These are phyloP conservation scores for Ophiosphaerella korrae DNA, from an alignment of 2,329 filamentous ascomycete genomes.

Conservation along the genomic window DNA sequence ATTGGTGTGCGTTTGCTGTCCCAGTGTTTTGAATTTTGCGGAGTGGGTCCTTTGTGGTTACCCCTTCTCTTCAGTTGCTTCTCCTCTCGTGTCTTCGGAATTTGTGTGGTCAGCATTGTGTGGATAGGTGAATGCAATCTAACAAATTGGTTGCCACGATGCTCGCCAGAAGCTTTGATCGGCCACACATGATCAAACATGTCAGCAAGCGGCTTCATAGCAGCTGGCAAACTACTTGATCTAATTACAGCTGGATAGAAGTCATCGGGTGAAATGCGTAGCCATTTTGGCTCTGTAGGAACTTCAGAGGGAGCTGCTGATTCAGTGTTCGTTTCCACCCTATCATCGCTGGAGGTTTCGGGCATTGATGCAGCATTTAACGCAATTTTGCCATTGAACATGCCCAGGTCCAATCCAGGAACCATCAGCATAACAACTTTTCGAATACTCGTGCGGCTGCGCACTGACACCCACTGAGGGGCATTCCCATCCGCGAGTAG, in stretches of 20 bases:
- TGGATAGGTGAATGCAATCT: conserved; percentile 84
- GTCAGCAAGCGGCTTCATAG: conserved; percentile 68
- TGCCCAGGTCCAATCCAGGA: conserved; percentile 84
- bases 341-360: conserved; percentile 1
- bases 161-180: conserved; percentile 83
- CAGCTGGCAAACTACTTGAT: conserved; percentile 47
- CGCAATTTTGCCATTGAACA: conserved; percentile 70
- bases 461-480: conserved; percentile 68
- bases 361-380: conserved; percentile 16
- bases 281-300: conserved; percentile 28
- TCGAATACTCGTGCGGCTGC: conserved; percentile 59
- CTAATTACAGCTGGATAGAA: conserved; percentile 55
- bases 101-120: conserved; percentile 77
- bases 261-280: conserved; percentile 53
- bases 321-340: conserved; percentile 13
- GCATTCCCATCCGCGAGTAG: conserved; percentile 63
- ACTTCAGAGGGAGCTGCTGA: conserved; percentile 9
- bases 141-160: conserved; percentile 65
- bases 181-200: conserved; percentile 92
- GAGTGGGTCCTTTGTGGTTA: conserved; percentile 56
- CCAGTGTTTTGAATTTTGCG: conserved; percentile 68
- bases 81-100: conserved; percentile 72
- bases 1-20: conserved; percentile 80
- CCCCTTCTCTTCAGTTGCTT: conserved; percentile 59
- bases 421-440: conserved; percentile 92